Evolutionary conservation across 768 basidiomycete species (phyloP), one percentile per base, ranked within the genome.

Genomic region (Tylopilus balloui): DNA sequence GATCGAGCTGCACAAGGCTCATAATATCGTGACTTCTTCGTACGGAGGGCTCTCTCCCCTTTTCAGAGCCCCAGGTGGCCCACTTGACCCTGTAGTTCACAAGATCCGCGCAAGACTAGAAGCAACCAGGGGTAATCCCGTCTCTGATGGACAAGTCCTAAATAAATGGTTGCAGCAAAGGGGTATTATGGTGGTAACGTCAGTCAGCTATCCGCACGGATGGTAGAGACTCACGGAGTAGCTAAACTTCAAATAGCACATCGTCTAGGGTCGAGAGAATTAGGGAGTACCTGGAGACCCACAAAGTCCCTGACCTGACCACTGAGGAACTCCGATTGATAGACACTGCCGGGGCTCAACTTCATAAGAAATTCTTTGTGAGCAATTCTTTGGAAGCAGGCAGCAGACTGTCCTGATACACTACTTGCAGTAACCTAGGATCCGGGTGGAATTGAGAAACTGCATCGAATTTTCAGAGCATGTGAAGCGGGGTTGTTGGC

Each of bases 241-340:
- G 23, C 29, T 15, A 6, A 28, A 32, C 13, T 25, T 21, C n/a
- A 34, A 43, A 34, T 39, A 40, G 36, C 6, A 54, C 31, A 25
- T 44, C 32, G 10, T 50, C 23, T 1, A 50, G 36, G 47, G 32
- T 29, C 6, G 24, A 34, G 37, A 41, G 34, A 23, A 27, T 31
- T n/a, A 40, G 35, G 42, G 38, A 37, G 42, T 42, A 37, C 38
- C 20, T 42, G 6, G 31, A 52, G 12, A 28, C 14, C 21, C 6
- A 31, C 34, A 25, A 31, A 14, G 19, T 56, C 43, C 48, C 54
- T 19, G 32, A 51, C 41, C 29, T 27, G 32, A 56, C 34, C 20
- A 41, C 36, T 5, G 23, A 56, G 20, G 38, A 56, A 31, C 10
- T 45, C 19, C 20, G 34, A 6, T 40, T 29, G 10, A 2, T 35